phyloP scores from a whole-genome alignment of 208 protist genomes.

The Perkinsela sp. region DNA sequence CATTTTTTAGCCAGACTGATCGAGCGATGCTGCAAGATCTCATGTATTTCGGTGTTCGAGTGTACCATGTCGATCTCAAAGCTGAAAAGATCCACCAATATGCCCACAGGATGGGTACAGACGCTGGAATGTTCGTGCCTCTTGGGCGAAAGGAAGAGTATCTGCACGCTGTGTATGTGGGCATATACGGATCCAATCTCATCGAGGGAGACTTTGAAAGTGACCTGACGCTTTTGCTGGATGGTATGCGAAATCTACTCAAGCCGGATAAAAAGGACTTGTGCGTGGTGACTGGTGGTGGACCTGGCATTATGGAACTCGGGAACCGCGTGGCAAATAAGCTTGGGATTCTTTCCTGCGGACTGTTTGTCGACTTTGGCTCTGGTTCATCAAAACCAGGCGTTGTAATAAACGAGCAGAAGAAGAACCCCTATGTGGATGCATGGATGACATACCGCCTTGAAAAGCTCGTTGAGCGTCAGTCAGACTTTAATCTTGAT shows the following conservation, averaged over 20 bases:
- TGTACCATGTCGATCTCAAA: constrained; percentile 46
- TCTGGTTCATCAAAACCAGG: constrained; percentile 36
- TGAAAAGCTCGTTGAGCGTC: constrained; percentile 64
- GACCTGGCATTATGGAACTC: constrained; percentile 68
- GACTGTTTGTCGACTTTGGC: constrained; percentile 63
- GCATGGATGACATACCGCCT: constrained; percentile 64
- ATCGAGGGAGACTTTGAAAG: constrained; percentile 62
- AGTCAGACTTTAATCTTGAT: constrained; percentile 71
- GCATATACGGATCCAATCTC: constrained; percentile 68
- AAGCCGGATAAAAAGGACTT: constrained; percentile 30
- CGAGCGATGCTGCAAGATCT: constrained; percentile 45
- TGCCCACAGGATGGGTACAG: constrained; percentile 31
- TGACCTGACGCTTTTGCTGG: constrained; percentile 43
- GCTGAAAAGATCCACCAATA: constrained; percentile 51
- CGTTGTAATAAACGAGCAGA: constrained; percentile 69
- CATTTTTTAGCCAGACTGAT: constrained; percentile 68
- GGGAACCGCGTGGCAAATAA: constrained; percentile 64
- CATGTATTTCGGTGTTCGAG: constrained; percentile 45
- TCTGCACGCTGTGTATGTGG: constrained; percentile 51
- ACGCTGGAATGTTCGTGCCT: constrained; percentile 51
- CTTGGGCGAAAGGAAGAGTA: constrained; percentile 51
- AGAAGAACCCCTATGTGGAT: constrained; percentile 57
- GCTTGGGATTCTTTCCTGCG: constrained; percentile 58
- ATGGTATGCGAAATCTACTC: constrained; percentile 37
- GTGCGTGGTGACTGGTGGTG: constrained; percentile 60